Conservation (phyloP, 2,329 filamentous ascomycete genomes). For the Fusarium denticulatum region DNA sequence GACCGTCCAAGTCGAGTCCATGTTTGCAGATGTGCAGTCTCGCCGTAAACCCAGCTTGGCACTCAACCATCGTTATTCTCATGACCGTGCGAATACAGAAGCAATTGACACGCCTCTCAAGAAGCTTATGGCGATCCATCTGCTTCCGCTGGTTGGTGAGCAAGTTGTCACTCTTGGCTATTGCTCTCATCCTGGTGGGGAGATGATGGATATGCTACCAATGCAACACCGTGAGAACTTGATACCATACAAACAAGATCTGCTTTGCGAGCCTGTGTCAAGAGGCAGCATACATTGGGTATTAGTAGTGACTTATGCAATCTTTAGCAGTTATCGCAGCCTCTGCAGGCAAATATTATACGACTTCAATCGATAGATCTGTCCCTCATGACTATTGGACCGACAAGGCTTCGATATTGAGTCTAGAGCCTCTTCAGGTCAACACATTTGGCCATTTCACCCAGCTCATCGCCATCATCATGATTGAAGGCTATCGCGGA, state of each 20-base stretch:
- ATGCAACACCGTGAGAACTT: neutral
- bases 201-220: neutral
- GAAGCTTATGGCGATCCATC: neutral
- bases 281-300: neutral
- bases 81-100: neutral
- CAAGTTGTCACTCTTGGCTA: neutral
- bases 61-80: neutral
- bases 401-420: neutral
- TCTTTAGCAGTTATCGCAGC: neutral
- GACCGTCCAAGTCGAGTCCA: neutral
- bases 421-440: rapidly evolving
- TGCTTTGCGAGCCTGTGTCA: neutral
- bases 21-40: neutral
- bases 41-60: neutral
- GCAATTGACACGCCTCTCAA: neutral
- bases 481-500: neutral
- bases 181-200: neutral
- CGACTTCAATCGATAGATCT: rapidly evolving
- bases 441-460: neutral
- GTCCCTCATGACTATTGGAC: no score
- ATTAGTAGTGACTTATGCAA: neutral
- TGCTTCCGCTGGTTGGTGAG: neutral
- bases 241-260: neutral
- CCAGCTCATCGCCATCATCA: neutral
- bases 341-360: neutral